Evolutionary conservation across 2,329 filamentous ascomycete genomes (phyloP), one percentile per base, ranked within the genome.

Genomic region (Aspergillus brunneoviolaceus): DNA sequence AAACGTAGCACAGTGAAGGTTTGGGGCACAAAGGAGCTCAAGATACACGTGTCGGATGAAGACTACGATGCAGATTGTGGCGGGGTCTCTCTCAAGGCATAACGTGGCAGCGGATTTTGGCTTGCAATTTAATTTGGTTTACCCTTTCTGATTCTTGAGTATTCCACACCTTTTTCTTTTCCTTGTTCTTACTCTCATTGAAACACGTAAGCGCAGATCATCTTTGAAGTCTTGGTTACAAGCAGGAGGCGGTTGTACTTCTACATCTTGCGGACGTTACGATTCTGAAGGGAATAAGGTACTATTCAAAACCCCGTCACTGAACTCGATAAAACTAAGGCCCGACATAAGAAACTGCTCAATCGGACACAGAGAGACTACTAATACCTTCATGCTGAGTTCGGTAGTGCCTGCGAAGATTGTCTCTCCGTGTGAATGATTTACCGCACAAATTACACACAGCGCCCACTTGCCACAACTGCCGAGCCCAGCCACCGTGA

Each of bases 341-440:
- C 35, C 29, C 50, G 27, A 52, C 29, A 52, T n/a, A 42, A 19
- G 19, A 52, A 42, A 35, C n/a, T 25, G 9, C 19, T 52, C 35
- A 52, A 52, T 52, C 50, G 25, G 50, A 39, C 35, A 52, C 50
- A 35, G 31, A 52, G 23, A 52, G 50, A 21, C 50, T 52, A 52
- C 50, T 42, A 42, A 35, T 0, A 52, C 42, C 29, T 52, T 31
- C 19, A 58, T 55, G 59, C 27, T 61, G 55, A n/a, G 27, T 61
- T 56, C 31, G 48, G 39, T 33, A 12, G 39, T 61, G 59, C 49
- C 25, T 50, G 16, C 53, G 55, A 25, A 61, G 49, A 58, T 61
- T 61, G 50, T 61, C 55, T 23, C 10, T 58, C 16, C 59, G 55
- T 29, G 59, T 61, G 47, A 61, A 61, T 51, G 21, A 5, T 49